A percentile compares a stretch with the other conserved stretches of the same genome.
phyloP scores from a whole-genome alignment of 2,329 filamentous ascomycete genomes.

The Diaporthe capsici region DNA sequence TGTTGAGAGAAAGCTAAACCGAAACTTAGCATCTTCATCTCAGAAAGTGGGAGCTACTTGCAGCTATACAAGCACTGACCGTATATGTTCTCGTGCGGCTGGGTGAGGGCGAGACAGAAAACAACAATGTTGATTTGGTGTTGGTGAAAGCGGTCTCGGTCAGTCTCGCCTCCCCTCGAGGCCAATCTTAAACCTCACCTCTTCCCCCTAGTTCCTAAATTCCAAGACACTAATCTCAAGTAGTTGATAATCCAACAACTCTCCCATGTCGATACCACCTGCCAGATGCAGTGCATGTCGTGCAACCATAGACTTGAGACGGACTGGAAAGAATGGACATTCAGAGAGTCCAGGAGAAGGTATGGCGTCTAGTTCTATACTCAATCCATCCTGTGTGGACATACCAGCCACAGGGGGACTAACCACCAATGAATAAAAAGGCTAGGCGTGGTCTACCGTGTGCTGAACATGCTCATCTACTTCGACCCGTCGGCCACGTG shows the following conservation, averaged over 20 bases:
- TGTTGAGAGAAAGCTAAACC: not conserved
- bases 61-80: conserved; percentile 8
- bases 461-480: not conserved
- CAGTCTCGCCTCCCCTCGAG: no score
- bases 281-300: not conserved
- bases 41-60: not conserved
- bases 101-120: conserved; percentile 4
- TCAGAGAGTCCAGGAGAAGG: not conserved
- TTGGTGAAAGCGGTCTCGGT: not conserved
- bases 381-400: not conserved
- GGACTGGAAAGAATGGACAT: conserved; percentile 5
- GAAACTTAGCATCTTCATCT: not conserved
- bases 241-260: not conserved
- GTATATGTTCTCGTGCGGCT: not conserved
- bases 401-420: not conserved
- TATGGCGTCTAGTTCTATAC: not conserved
- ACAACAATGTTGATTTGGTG: not conserved
- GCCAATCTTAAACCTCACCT: no score
- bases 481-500: not conserved
- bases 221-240: not conserved
- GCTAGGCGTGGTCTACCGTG: not conserved
- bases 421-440: not conserved
- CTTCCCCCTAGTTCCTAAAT: not conserved
- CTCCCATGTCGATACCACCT: not conserved
- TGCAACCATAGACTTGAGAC: not conserved